phyloP scores from a whole-genome alignment of 2,329 filamentous ascomycete species.

The Penicillium thymicola region DNA sequence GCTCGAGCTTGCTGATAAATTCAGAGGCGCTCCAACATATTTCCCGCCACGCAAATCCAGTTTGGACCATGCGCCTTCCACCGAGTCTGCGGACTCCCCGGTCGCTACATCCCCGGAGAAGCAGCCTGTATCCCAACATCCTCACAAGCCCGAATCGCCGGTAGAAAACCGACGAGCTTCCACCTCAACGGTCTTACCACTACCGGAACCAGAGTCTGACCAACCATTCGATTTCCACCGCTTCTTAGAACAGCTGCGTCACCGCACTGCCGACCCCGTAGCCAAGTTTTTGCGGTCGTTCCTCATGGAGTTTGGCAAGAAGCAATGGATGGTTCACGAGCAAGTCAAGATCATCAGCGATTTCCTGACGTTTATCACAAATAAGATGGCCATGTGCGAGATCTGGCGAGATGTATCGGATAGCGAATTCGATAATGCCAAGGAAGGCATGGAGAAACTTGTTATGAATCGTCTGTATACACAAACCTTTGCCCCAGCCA shows the following conservation, averaged over 20 bases:
- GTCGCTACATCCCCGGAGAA: constrained; percentile 16
- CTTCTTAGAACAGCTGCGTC: constrained; percentile 90
- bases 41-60: constrained; percentile 85
- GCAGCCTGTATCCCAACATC: constrained; percentile 27
- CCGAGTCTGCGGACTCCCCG: constrained; percentile 32
- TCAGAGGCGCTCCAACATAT: constrained; percentile 62
- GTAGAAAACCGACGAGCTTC: constrained; percentile 33
- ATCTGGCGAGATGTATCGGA: constrained; percentile 96
- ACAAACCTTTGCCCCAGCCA: constrained; percentile 94
- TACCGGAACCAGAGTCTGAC: constrained; percentile 75
- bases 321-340: constrained; percentile 99
- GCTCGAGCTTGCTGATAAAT: constrained; percentile 75
- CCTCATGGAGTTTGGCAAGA: constrained; percentile 88
- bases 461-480: constrained; percentile 97
- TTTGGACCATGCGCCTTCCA: constrained; percentile 64
- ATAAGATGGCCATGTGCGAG: constrained; percentile 97
- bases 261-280: constrained; percentile 96
- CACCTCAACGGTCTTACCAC: constrained; percentile 53
- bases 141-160: constrained; percentile 21
- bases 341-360: constrained; percentile 98
- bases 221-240: constrained; percentile 96
- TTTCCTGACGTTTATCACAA: constrained; percentile 92
- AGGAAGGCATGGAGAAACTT: constrained; percentile 98
- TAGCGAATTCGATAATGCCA: constrained; percentile 95
- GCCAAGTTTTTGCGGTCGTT: constrained; percentile 95